These are phyloP conservation scores for Stemphylium beticola DNA, from an alignment of 2,329 filamentous ascomycete genomes.

Conservation along the genomic window DNA sequence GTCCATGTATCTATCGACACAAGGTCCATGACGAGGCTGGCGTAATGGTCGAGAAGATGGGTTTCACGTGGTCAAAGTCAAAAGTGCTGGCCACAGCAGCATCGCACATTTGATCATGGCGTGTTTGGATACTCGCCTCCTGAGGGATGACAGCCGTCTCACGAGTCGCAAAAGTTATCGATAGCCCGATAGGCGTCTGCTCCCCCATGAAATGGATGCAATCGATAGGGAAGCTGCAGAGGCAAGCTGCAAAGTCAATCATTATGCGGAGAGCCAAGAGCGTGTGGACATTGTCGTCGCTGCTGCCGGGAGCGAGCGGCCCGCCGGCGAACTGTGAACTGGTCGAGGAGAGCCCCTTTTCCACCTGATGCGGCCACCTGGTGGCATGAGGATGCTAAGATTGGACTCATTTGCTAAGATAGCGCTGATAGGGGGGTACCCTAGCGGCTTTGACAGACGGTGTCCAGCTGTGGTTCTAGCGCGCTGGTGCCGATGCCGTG, in stretches of 20 bases:
- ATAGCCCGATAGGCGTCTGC: constrained; percentile 13
- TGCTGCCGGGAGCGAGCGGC: constrained; percentile 21
- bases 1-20: background rate
- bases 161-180: constrained; percentile 15
- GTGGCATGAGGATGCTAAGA: constrained; percentile 30
- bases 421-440: constrained; percentile 15
- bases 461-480: constrained; percentile 14
- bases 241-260: constrained; percentile 31
- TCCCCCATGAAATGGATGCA: background rate
- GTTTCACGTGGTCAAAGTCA: background rate
- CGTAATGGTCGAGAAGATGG: background rate
- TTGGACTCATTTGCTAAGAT: constrained; percentile 26
- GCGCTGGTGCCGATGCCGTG: constrained; percentile 14
- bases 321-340: constrained; percentile 24
- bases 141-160: background rate
- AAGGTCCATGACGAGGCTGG: constrained; percentile 1
- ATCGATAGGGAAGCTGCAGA: constrained; percentile 23
- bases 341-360: constrained; percentile 24
- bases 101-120: background rate
- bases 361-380: constrained; percentile 3
- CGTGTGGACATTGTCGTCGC: background rate
- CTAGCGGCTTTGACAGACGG: constrained; percentile 9
- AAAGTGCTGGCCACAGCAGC: background rate
- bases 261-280: constrained; percentile 42
- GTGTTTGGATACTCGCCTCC: too few relatives aligned